Evolutionary conservation across 2,329 filamentous ascomycete species (phyloP).

Genomic region (Calonectria hawksworthii): DNA sequence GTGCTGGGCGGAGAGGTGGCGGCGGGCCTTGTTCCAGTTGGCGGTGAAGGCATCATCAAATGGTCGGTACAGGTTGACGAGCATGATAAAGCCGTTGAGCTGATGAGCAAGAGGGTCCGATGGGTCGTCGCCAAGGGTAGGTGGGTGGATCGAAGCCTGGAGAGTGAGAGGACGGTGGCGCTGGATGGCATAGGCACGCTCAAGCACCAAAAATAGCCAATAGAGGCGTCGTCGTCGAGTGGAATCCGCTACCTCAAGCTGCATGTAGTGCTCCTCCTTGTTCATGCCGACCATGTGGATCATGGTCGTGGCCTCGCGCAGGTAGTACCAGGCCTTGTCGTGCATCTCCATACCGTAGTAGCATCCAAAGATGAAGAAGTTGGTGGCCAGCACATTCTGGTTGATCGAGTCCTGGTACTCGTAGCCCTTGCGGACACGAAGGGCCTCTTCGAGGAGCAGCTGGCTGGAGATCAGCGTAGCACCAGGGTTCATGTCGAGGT

Average conservation of each 20-base stretch:
- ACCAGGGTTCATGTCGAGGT: slow-evolving; percentile 68
- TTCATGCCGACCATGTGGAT: slow-evolving; percentile 72
- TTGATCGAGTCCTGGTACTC: slow-evolving; percentile 71
- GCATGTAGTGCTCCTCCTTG: slow-evolving; percentile 73
- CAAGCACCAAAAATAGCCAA: slow-evolving; percentile 80
- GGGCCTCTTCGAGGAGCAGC: slow-evolving; percentile 76
- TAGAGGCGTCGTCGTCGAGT: slow-evolving; percentile 76
- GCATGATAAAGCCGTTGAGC: slow-evolving; percentile 69
- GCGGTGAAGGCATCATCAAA: slow-evolving; percentile 76
- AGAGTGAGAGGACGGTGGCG: slow-evolving; percentile 78
- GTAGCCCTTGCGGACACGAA: slow-evolving; percentile 74
- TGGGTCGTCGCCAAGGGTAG: slow-evolving; percentile 72
- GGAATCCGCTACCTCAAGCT: slow-evolving; percentile 71
- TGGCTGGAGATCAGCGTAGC: slow-evolving; percentile 75
- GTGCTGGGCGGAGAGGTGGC: slow-evolving; percentile 69
- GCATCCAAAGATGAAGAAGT: slow-evolving; percentile 83
- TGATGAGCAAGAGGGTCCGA: slow-evolving; percentile 67
- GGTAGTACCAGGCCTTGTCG: slow-evolving; percentile 83
- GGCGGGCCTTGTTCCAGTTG: slow-evolving; percentile 76
- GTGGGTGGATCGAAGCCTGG: slow-evolving; percentile 77
- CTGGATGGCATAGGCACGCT: slow-evolving; percentile 81
- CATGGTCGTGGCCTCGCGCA: slow-evolving; percentile 83
- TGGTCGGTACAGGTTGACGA: slow-evolving; percentile 74
- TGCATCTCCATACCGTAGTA: slow-evolving; percentile 80
- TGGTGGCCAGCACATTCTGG: slow-evolving; percentile 75